Conservation (phyloP, 1,284 basidiomycete genomes). For the Abortiporus biennis region DNA sequence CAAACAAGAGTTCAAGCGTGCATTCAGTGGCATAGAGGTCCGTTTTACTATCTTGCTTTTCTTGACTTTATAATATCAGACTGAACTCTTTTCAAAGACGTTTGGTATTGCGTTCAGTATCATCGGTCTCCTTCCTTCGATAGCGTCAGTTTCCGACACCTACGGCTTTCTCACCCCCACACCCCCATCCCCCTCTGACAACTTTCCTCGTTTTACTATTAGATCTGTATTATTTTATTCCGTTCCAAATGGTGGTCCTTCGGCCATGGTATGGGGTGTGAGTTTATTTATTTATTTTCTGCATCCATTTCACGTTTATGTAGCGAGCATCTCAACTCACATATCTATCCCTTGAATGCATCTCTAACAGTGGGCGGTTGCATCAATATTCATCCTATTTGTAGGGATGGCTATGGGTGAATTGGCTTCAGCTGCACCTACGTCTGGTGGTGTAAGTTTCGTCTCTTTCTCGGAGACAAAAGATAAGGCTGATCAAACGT, state of each 20-base stretch:
- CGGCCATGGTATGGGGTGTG: slow-evolving; percentile 75
- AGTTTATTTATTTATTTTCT: slow-evolving; percentile 4
- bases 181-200: no score
- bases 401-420: slow-evolving; percentile 68
- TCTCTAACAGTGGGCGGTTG: slow-evolving; percentile 48
- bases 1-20: slow-evolving; percentile 67
- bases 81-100: slow-evolving; percentile 32
- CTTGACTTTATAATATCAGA: neutral
- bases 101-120: slow-evolving; percentile 63
- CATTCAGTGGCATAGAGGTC: slow-evolving; percentile 60
- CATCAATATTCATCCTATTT: slow-evolving; percentile 46
- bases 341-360: no score
- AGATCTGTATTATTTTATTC: slow-evolving; percentile 62
- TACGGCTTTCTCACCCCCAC: neutral
- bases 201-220: neutral
- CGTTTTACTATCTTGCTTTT: slow-evolving; percentile 1
- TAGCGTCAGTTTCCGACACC: slow-evolving; percentile 19
- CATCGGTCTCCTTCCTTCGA: slow-evolving; percentile 46
- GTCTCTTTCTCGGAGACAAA: neutral
- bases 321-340: neutral
- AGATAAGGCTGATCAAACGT: no score
- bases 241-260: slow-evolving; percentile 71
- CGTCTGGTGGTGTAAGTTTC: slow-evolving; percentile 53
- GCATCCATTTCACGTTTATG: neutral
- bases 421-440: slow-evolving; percentile 66